Base-by-base conservation (phyloP, 2,329 filamentous ascomycete species). In the Fusarium coffeatum region DNA sequence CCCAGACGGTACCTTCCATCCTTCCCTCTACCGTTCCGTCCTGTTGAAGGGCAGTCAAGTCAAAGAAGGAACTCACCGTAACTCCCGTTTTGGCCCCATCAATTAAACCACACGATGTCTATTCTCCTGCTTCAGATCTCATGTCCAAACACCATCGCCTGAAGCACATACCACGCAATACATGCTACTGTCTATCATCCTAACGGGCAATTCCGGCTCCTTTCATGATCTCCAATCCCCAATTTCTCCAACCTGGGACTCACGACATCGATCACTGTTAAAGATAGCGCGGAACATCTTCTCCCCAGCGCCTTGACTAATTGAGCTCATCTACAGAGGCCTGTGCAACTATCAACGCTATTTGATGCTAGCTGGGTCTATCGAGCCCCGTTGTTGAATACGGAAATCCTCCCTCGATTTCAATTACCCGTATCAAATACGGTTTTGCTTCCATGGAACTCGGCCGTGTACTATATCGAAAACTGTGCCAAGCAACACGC, bases 291-390 rank as follows among this genome's bases (percentile, higher is more conserved):
- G 58, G 25, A 42, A 53, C 32, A 49, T 47, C n/a, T 42, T 28
- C 18, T 27, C 16, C 32, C 47, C 46, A 59, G 59, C 50, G 48
- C 59, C 64, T 72, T 45, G 51, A 51, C 60, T 67, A 51, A 28
- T 61, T 68, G 41, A 45, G 37, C 43, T 55, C 58, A 69, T 55
- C 6, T 37, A 42, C 34, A 59, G 22, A 55, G 53, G 56, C 57
- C 45, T 70, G 55, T 40, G 54, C 66, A 68, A 25, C 27, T 62
- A 46, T 55, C 49, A 46, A 55, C 42, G n/a, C 63, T 71, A 68
- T 62, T 56, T 46, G 27, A 53, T 70, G 54, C 63, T 66, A 68
- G 49, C 45, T 68, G 66, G 50, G 43, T 43, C 30, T 55, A 69
- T 64, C 22, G 51, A 50, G 25, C 64, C 57, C 57, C 49, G 11